Evolutionary conservation across 257 asterid species (phyloP).

Genomic region (Solanum tacnaense): DNA sequence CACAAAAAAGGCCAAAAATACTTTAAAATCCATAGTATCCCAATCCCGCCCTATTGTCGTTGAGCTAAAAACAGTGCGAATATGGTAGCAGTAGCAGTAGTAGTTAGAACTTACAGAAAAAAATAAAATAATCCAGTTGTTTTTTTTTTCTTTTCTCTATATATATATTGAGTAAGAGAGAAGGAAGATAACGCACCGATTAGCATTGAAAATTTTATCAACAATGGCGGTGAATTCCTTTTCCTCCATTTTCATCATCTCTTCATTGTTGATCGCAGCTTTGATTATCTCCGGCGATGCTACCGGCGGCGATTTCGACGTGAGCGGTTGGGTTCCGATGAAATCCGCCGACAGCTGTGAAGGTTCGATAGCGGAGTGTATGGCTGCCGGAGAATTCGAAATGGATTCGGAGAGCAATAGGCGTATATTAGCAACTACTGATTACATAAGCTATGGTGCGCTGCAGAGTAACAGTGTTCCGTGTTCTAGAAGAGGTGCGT

Average conservation of each 20-base stretch:
- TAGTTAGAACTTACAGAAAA: background rate
- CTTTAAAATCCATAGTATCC: background rate
- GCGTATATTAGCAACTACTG: constrained; percentile 55
- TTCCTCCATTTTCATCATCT: background rate
- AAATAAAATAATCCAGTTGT: background rate
- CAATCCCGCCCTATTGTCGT: background rate
- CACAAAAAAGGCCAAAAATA: background rate
- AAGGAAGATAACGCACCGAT: background rate
- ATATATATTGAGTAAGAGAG: background rate
- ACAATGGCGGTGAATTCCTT: constrained; percentile 18
- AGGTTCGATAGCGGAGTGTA: constrained; percentile 55
- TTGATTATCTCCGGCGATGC: background rate
- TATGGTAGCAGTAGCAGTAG: background rate
- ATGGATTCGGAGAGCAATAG: constrained; percentile 51
- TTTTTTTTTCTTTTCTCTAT: background rate
- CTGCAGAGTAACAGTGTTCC: constrained; percentile 67
- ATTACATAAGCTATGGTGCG: constrained; percentile 83
- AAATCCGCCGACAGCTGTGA: constrained; percentile 13
- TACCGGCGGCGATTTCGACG: background rate
- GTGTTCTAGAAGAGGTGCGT: constrained; percentile 70
- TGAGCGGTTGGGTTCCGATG: constrained; percentile 1
- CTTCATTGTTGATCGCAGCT: background rate
- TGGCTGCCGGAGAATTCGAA: constrained; percentile 50
- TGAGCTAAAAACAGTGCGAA: background rate
- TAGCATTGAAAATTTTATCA: background rate